Evolutionary conservation across 257 asterid species (phyloP), one percentile per base, ranked within the genome.

Genomic region (Prunella vulgaris): DNA sequence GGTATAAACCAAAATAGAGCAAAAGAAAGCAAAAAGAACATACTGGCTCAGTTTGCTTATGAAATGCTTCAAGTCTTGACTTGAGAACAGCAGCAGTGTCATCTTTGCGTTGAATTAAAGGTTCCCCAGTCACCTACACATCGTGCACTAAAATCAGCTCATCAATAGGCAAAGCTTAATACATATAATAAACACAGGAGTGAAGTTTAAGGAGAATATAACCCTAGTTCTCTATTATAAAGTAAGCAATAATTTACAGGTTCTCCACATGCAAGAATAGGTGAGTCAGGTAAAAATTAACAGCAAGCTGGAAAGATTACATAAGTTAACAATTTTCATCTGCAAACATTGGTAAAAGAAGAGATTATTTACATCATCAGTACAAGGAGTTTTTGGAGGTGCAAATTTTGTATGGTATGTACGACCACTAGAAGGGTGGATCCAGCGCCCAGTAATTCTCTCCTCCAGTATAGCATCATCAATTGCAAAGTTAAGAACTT

Each of bases 381-480:
- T 79, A 58, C 94, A 92, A 35, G 90, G 83, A 57, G 67, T 79
- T 84, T 88, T 88, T 12, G 98, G 95, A 33, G 98, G 94, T 20
- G 96, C 90, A 69, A 88, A 93, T 71, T 90, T 90, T 12, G 88
- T 78, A 66, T 93, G 98, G 81, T 93, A 93, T 22, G 88, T 64
- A 59, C 97, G 87, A 48, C 98, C 97, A 79, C 98, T 93, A 20
- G 97, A 84, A 30, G 98, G 97, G 72, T 93, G 98, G 52, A 93
- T 93, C 98, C 98, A 93, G n/a, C 98, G 96, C 20, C 96, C 96
- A 63, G 97, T 90, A 69, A 93, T 90, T 69, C 98, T 81, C 87
- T 93, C 98, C 85, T 93, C 97, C 83, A 93, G 74, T 78, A 93
- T 79, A 54, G 98, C 88, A 82, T 90, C 97, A 78, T 90, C 97